Conservation (phyloP, 768 basidiomycete species). For the Termitomyces sp. region DNA sequence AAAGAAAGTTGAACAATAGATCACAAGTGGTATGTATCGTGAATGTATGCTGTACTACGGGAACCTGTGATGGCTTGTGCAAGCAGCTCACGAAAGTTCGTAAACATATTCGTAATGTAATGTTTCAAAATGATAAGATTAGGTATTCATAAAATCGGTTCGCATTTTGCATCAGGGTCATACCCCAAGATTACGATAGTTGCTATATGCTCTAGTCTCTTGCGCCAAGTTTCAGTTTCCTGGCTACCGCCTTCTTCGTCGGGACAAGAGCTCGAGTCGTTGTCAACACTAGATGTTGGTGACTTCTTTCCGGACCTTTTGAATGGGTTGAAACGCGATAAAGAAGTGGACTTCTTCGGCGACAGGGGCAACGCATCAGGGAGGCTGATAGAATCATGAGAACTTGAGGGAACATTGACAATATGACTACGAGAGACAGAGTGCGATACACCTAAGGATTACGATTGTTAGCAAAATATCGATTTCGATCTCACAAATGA, state of each 20-base stretch:
- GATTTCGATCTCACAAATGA: background rate
- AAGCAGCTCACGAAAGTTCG: background rate
- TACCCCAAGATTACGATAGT: slow-evolving; percentile 3
- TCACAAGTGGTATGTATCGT: background rate
- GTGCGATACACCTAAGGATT: background rate
- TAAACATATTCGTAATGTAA: too few relatives aligned
- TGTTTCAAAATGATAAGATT: background rate
- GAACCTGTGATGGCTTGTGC: background rate
- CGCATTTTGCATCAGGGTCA: background rate
- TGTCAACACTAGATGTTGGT: background rate
- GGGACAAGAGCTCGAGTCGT: background rate
- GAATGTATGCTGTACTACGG: background rate
- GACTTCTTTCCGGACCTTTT: background rate
- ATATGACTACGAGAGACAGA: background rate
- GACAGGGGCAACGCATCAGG: background rate
- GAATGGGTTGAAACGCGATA: background rate
- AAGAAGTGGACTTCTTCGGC: background rate
- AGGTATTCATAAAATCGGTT: background rate
- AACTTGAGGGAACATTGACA: background rate
- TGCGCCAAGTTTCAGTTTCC: slow-evolving; percentile 1
- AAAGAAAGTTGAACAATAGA: background rate
- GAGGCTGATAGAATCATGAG: background rate
- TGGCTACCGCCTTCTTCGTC: background rate
- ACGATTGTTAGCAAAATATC: background rate
- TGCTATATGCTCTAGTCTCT: slow-evolving; percentile 7